Base-by-base conservation (phyloP, 306 rosid species). In the Rosa persica region DNA sequence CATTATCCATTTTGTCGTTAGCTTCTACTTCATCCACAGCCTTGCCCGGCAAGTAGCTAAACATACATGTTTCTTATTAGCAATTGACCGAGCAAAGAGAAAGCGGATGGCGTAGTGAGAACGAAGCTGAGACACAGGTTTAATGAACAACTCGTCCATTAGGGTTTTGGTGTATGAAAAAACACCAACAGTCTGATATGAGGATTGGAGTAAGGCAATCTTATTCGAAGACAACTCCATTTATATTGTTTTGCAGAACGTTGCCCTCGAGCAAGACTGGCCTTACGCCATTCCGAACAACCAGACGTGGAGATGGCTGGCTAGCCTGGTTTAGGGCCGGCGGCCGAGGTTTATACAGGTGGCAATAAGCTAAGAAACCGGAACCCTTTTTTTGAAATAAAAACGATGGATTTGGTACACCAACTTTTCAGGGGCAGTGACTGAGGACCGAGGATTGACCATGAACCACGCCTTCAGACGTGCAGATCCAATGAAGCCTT, bases 261-360 rank as follows among this genome's bases (percentile, higher is more conserved):
- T 66, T 38, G 23, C 13, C 71, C 15, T 66, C 48, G 48, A 66
- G 12, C 47, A 66, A 20, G 71, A 66, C 48, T 66, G 71, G 47
- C 71, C 47, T 39, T 20, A 19, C 48, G 19, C 48, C 71, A 20
- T 66, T 66, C 71, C 47, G 1, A 39, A 66, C 71, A 19, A 19
- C 12, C 47, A 39, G 23, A 39, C 42, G 8, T 38, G 2, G 13
- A 65, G 46, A 65, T 36, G 70, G 23, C 25, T 3, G 38, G 36
- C 38, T 60, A 0, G 67, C 9, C 67, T 58, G 66, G 36, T 23
- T 58, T 10, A 22, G 51, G 16, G 51, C 9, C 15, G 16, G 51
- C 13, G 68, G 39, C 36, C 36, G 36, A 30, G 19, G 0, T 55
- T 27, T 12, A 61, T 58, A 58, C 4, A 23, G 13, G 12, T 9